phyloP scores from a whole-genome alignment of 1,284 basidiomycete species.

The Abortiporus biennis region DNA sequence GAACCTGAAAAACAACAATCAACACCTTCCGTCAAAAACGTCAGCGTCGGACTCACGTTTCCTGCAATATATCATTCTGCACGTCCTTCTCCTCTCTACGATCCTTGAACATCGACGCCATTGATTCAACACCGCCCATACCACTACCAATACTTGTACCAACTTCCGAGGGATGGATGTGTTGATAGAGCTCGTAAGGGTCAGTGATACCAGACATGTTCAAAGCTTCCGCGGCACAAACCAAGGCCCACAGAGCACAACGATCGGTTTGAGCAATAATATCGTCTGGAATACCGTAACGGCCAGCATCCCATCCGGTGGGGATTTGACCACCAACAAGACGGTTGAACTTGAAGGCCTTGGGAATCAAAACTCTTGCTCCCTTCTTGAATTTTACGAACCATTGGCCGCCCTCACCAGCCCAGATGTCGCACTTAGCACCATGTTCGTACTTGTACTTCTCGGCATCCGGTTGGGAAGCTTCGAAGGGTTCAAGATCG shows the following conservation, averaged over 20 bases:
- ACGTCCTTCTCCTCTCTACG: constrained; percentile 96
- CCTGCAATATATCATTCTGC: constrained; percentile 97
- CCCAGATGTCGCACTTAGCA: constrained; percentile 95
- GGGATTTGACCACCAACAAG: constrained; percentile 95
- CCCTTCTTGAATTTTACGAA: constrained; percentile 99
- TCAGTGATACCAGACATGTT: constrained; percentile 97
- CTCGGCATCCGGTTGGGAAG: constrained; percentile 84
- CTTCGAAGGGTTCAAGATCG: constrained; percentile 95
- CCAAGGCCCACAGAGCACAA: constrained; percentile 95
- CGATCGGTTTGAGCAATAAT: constrained; percentile 94
- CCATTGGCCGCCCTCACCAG: constrained; percentile 86
- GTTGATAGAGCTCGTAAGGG: constrained; percentile 94
- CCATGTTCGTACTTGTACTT: constrained; percentile 98
- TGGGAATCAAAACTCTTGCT: constrained; percentile 89
- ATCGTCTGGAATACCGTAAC: constrained; percentile 97
- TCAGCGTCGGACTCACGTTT: constrained; percentile 63
- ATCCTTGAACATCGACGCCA: constrained; percentile 97
- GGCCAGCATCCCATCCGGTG: constrained; percentile 93
- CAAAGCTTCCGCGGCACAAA: constrained; percentile 91
- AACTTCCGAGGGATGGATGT: constrained; percentile 95
- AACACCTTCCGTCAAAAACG: background rate
- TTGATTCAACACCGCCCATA: constrained; percentile 91
- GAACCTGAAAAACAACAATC: constrained; percentile 48
- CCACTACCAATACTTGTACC: constrained; percentile 91
- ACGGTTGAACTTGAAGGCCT: constrained; percentile 93